Percentiles rank a stretch among this genome's conserved stretches.
These are phyloP conservation scores for Tricholoma bakamatsutake DNA, from an alignment of 768 basidiomycete species.

Conservation along the genomic window DNA sequence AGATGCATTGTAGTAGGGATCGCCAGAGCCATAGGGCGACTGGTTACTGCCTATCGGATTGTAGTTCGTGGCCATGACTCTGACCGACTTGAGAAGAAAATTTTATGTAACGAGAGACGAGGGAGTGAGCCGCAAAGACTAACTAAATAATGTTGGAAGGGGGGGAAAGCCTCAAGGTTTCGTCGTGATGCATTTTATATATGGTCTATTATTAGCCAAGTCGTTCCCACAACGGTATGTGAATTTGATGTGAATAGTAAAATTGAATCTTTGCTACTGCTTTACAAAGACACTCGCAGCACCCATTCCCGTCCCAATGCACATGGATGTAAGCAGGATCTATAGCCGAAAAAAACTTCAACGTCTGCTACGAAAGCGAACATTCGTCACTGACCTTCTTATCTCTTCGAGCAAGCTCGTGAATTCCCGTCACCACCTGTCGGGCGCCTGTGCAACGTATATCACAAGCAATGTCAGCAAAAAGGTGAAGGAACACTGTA, in stretches of 20 bases:
- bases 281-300: constrained; percentile 71
- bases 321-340: constrained; percentile 88
- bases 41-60: constrained; percentile 17
- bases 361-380: not conserved
- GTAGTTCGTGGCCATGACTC: constrained; percentile 31
- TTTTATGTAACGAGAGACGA: constrained; percentile 21
- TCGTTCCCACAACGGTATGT: not conserved
- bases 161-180: not conserved
- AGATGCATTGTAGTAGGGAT: constrained; percentile 66
- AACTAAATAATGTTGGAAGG: constrained; percentile 12
- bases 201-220: not conserved
- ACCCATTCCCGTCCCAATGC: constrained; percentile 90
- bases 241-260: too few relatives aligned
- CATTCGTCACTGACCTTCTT: constrained; percentile 47
- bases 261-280: constrained; percentile 37
- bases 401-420: constrained; percentile 61
- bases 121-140: constrained; percentile 13
- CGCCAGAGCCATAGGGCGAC: constrained; percentile 44
- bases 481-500: not conserved
- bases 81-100: constrained; percentile 8
- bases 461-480: constrained; percentile 7
- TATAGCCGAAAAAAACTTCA: constrained; percentile 19
- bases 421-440: constrained; percentile 79
- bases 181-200: not conserved
- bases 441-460: constrained; percentile 79